Evolutionary conservation across 163 green algal genomes (phyloP).

Genomic region (Chlorella variabilis): DNA sequence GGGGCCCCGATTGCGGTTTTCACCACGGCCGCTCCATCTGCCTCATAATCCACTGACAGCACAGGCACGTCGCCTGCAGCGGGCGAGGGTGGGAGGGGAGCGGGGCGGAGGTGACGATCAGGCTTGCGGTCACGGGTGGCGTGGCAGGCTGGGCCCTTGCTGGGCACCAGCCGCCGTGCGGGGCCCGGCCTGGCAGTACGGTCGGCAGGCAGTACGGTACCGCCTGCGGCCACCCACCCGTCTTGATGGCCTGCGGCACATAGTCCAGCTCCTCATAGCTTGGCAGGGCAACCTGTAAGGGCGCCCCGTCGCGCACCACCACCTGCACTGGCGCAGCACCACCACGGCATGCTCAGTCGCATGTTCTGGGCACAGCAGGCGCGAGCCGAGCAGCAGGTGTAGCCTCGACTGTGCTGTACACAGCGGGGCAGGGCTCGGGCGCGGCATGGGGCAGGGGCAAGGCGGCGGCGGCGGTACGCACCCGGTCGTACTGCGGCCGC

Average conservation of each 20-base stretch:
- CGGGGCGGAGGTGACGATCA: too few species aligned
- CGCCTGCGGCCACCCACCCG: too few species aligned
- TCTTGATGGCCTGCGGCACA: conserved; percentile 34
- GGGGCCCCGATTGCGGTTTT: conserved; percentile 20
- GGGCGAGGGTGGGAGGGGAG: not conserved
- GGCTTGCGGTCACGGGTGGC: too few species aligned
- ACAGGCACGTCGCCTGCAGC: conserved; percentile 30
- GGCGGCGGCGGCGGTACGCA: too few species aligned
- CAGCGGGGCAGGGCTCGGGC: too few species aligned
- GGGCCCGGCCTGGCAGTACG: too few species aligned
- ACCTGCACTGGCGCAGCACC: conserved; percentile 23
- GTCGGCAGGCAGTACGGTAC: too few species aligned
- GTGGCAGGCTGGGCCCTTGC: too few species aligned
- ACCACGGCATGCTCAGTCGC: not conserved
- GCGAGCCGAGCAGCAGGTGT: not conserved
- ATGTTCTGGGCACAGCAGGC: not conserved
- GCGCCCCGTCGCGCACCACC: conserved; percentile 53
- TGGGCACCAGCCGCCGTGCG: too few species aligned
- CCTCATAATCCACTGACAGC: conserved; percentile 18
- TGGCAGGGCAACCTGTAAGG: conserved; percentile 41
- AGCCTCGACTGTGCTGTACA: not conserved
- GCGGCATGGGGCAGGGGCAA: too few species aligned
- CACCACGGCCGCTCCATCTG: conserved; percentile 5
- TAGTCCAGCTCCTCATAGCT: conserved; percentile 61
- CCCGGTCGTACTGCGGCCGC: conserved; percentile 55